Evolutionary conservation across 1,284 basidiomycete species (phyloP), one percentile per base, ranked within the genome.

Genomic region (Naganishia liquefaciens): DNA sequence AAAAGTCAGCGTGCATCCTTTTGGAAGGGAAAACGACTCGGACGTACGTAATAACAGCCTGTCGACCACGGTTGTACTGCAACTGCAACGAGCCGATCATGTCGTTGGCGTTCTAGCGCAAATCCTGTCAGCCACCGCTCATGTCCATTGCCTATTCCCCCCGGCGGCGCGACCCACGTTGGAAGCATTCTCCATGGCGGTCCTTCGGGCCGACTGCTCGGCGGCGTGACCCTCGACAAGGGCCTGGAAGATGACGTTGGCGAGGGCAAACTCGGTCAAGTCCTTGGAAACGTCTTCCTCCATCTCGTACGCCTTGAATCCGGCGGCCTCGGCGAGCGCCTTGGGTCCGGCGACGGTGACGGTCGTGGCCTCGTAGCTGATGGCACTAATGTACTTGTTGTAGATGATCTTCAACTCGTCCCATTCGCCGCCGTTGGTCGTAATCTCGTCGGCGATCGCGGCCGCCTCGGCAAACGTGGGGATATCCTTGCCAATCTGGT

Each of bases 131-230:
- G 44, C 33, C 21, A 21, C 40, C 15, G 23, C 19, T 23, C 3
- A 47, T n/a, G n/a, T n/a, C 10, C 27, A 25, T 33, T 25, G 42
- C 43, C 39, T 21, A 47, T 30, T 13, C 28, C 25, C 27, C 19
- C 3, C 65, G 0, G n/a, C 23, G 46, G 1, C 19, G 40, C 7
- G 10, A 73, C 76, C 65, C 72, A 78, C 77, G 78, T 94, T 99
- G 71, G 94, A 95, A 60, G 95, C 96, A 77, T 95, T 99, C 87
- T 99, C 95, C 95, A 99, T 99, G 76, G 96, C 95, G 74, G 96
- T 98, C 73, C 95, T 90, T 81, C 93, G 85, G 57, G 74, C 75
- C 62, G 70, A 74, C 58, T 74, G 90, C 81, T 99, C 95, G 73
- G 93, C 92, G 67, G 96, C 95, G 80, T 98, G 94, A 68, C 88